These are phyloP conservation scores for Globisporangium megalacanthum DNA, from an alignment of 352 stramenopile genomes.

Conservation along the genomic window DNA sequence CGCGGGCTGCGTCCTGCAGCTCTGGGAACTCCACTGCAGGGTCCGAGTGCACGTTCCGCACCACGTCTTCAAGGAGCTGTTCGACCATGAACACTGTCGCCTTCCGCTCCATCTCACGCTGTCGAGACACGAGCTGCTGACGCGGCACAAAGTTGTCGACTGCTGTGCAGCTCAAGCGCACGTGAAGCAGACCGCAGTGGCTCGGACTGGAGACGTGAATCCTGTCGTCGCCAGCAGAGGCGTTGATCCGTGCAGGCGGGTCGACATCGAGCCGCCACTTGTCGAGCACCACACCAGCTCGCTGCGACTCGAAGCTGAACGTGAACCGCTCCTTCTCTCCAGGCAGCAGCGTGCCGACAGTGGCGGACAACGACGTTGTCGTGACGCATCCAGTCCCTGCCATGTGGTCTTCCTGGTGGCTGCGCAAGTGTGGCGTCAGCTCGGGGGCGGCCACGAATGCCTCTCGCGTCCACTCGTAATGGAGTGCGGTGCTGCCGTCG, in stretches of 20 bases:
- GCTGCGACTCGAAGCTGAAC: constrained; percentile 52
- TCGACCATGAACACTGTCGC: constrained; percentile 43
- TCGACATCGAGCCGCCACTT: constrained; percentile 68
- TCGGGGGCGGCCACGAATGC: constrained; percentile 17
- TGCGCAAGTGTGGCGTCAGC: constrained; percentile 21
- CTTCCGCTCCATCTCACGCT: constrained; percentile 11
- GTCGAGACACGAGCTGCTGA: constrained; percentile 18
- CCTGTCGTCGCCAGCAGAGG: not conserved
- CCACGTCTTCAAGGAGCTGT: constrained; percentile 48
- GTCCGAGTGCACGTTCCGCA: constrained; percentile 28
- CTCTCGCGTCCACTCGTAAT: constrained; percentile 53
- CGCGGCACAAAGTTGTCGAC: constrained; percentile 53
- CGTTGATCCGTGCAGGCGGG: constrained; percentile 20
- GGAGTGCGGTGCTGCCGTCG: constrained; percentile 41
- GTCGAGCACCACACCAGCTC: constrained; percentile 53
- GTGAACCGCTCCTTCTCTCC: constrained; percentile 41
- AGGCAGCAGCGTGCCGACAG: constrained; percentile 44
- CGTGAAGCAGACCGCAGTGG: constrained; percentile 11
- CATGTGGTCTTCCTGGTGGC: constrained; percentile 12
- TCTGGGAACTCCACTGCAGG: constrained; percentile 18
- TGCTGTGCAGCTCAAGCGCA: constrained; percentile 49
- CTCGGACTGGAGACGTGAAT: not conserved
- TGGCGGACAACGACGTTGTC: constrained; percentile 40
- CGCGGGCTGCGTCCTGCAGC: constrained; percentile 23
- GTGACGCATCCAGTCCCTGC: not conserved